Percentiles rank a stretch among this genome's conserved stretches.
phyloP scores from a whole-genome alignment of 2,329 filamentous ascomycete species.

The Conoideocrella luteorostrata region DNA sequence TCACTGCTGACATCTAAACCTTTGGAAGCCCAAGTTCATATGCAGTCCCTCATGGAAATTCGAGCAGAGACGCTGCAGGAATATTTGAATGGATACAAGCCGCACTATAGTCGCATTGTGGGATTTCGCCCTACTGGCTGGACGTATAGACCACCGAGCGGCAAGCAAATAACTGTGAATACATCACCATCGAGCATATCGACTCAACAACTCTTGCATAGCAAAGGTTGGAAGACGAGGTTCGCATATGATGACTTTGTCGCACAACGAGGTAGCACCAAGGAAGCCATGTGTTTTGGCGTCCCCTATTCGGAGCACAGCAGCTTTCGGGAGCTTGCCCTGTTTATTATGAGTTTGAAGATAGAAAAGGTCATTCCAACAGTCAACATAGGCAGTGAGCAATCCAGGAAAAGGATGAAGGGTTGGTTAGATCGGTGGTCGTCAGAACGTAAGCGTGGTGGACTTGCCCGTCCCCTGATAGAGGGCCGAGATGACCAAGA shows the following conservation, averaged over 20 bases:
- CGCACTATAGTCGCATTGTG: conserved; percentile 78
- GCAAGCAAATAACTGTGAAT: conserved; percentile 48
- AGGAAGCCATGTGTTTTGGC: conserved; percentile 79
- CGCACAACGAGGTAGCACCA: conserved; percentile 77
- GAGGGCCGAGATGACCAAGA: conserved; percentile 30
- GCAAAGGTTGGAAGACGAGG: conserved; percentile 65
- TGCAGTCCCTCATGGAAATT: conserved; percentile 95
- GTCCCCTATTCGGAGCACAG: conserved; percentile 96
- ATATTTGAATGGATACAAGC: conserved; percentile 74
- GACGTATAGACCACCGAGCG: conserved; percentile 71
- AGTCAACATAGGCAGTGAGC: conserved; percentile 68
- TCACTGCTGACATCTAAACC: conserved; percentile 74
- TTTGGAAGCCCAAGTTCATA: conserved; percentile 85
- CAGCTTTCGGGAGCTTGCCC: conserved; percentile 86
- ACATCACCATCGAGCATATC: conserved; percentile 43
- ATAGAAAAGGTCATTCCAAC: conserved; percentile 91
- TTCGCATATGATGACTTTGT: conserved; percentile 68
- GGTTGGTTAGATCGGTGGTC: conserved; percentile 59
- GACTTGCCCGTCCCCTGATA: conserved; percentile 39
- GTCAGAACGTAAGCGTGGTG: conserved; percentile 49
- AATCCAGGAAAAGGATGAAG: conserved; percentile 54
- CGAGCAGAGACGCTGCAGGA: conserved; percentile 84
- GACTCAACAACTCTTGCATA: conserved; percentile 46
- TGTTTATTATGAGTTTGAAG: conserved; percentile 82
- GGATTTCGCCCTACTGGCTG: conserved; percentile 91